These are phyloP conservation scores for Paratrypanosoma confusum DNA, from an alignment of 208 protist genomes.

Conservation along the genomic window DNA sequence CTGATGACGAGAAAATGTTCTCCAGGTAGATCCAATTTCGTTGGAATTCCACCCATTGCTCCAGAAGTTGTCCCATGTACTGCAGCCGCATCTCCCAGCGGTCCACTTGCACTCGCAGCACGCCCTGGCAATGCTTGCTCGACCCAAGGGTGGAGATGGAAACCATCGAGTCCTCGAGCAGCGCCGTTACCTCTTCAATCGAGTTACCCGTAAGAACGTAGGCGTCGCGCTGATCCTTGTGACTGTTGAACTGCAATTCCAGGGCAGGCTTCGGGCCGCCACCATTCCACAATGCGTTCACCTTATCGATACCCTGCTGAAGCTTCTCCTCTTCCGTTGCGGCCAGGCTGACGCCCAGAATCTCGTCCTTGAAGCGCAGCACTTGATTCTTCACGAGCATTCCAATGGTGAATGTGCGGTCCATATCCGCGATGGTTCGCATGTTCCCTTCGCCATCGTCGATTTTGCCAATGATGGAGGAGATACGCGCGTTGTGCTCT, in stretches of 20 bases:
- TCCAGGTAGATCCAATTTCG: conserved; percentile 95
- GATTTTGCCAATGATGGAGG: conserved; percentile 57
- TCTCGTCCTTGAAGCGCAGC: conserved; percentile 72
- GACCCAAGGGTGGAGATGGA: conserved; percentile 89
- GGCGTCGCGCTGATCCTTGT: conserved; percentile 90
- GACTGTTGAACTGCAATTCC: conserved; percentile 89
- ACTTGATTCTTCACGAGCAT: conserved; percentile 85
- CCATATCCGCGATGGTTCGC: conserved; percentile 69
- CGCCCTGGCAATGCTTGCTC: conserved; percentile 86
- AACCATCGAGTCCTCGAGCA: conserved; percentile 88
- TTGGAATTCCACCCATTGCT: conserved; percentile 93
- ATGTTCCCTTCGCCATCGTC: conserved; percentile 38
- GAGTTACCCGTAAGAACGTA: conserved; percentile 82
- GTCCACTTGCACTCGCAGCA: conserved; percentile 88
- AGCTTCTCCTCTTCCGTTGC: conserved; percentile 96
- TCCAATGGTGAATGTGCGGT: conserved; percentile 74
- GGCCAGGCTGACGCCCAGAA: conserved; percentile 86
- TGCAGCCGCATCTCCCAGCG: conserved; percentile 89
- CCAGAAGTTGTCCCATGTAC: conserved; percentile 90
- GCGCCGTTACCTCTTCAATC: conserved; percentile 90
- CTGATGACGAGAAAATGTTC: conserved; percentile 91
- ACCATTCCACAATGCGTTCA: conserved; percentile 87
- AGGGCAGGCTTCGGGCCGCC: conserved; percentile 84
- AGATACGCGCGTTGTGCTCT: conserved; percentile 71
- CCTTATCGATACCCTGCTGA: conserved; percentile 93